Conservation (phyloP, 768 basidiomycete species). For the Lanmaoa rubissima region DNA sequence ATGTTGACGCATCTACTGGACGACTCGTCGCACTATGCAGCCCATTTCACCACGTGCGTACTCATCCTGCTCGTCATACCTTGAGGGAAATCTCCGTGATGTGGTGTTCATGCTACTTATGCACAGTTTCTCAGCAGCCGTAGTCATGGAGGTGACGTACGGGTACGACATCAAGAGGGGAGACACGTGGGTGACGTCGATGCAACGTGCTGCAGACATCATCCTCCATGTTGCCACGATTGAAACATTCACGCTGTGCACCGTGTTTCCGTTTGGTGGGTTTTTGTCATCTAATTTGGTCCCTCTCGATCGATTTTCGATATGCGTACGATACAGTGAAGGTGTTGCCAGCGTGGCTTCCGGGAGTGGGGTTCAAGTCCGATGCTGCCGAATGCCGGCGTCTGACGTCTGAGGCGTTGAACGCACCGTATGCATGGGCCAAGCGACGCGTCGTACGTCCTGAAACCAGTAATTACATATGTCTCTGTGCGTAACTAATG, state of each 20-base stretch:
- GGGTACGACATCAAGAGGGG: constrained; percentile 8
- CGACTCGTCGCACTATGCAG: constrained; percentile 4
- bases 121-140: background rate
- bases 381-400: constrained; percentile 10
- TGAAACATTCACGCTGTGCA: constrained; percentile 1
- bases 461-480: background rate
- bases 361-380: constrained; percentile 24
- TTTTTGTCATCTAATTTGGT: background rate
- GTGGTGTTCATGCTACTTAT: background rate
- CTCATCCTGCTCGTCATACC: background rate
- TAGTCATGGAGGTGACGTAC: constrained; percentile 20
- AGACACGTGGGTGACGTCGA: constrained; percentile 4
- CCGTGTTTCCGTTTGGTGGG: constrained; percentile 15
- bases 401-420: constrained; percentile 1
- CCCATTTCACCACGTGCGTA: constrained; percentile 13
- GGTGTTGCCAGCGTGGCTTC: constrained; percentile 26
- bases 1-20: constrained; percentile 6
- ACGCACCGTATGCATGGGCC: constrained; percentile 15
- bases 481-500: no score
- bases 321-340: constrained; percentile 10
- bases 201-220: constrained; percentile 11
- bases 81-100: background rate
- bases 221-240: background rate
- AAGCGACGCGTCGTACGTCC: constrained; percentile 4
- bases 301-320: background rate